These are phyloP conservation scores for Malassezia brasiliensis DNA, from an alignment of 1,284 basidiomycete species.

Conservation along the genomic window DNA sequence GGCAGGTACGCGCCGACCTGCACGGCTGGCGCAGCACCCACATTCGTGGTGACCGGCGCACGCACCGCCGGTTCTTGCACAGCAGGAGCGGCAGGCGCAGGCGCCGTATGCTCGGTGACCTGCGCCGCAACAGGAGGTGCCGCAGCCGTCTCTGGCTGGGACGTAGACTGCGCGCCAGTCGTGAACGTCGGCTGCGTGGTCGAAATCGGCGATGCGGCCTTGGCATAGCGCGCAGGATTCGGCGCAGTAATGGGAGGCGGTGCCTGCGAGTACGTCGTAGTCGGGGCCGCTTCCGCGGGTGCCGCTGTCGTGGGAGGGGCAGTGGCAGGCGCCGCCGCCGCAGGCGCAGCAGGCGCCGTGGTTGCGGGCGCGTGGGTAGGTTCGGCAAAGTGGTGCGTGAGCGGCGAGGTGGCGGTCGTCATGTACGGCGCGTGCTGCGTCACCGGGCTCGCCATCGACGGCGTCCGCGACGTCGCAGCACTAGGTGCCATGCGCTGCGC, in stretches of 20 bases:
- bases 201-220: background rate
- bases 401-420: background rate
- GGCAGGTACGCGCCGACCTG: slow-evolving; percentile 6
- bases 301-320: background rate
- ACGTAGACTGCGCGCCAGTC: background rate
- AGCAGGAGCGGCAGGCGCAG: background rate
- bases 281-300: background rate
- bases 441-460: background rate
- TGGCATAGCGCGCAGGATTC: background rate
- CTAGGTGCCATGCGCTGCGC: background rate
- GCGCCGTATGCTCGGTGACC: background rate
- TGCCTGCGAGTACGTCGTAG: background rate
- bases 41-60: background rate
- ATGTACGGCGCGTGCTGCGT: background rate
- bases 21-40: slow-evolving; percentile 1
- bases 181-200: background rate
- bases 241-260: background rate
- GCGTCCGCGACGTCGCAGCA: background rate
- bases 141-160: background rate
- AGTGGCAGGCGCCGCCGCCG: no score
- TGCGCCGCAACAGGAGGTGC: background rate
- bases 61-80: background rate
- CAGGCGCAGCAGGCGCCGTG: no score
- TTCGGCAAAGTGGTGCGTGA: background rate
- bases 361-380: background rate